phyloP scores from a whole-genome alignment of 1,284 basidiomycete genomes.

The Vanrija humicola region DNA sequence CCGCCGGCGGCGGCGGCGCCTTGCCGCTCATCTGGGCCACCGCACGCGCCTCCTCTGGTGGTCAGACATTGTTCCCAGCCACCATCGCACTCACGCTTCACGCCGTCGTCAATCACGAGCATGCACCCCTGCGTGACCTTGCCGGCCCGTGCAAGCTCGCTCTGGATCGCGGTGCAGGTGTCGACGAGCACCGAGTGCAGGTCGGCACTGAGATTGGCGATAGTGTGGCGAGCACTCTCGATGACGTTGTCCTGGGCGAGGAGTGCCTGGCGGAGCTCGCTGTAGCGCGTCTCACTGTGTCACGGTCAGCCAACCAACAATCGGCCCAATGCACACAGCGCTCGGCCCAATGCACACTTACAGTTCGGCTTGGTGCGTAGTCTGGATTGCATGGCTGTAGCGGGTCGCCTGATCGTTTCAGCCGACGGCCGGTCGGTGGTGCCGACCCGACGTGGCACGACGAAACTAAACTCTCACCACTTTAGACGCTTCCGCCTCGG shows the following conservation, averaged over 20 bases:
- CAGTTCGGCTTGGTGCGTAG: slow-evolving; percentile 3
- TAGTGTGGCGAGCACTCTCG: background rate
- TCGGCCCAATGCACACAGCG: background rate
- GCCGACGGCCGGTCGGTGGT: too few species aligned
- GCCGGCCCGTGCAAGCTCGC: background rate
- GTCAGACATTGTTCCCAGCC: background rate
- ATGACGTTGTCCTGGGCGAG: slow-evolving; percentile 2
- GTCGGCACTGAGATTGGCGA: background rate
- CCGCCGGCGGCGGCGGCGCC: too few species aligned
- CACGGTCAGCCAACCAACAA: background rate
- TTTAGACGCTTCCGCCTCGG: too few species aligned
- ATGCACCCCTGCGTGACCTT: background rate
- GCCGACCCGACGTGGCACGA: too few species aligned
- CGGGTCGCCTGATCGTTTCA: too few species aligned
- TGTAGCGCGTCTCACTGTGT: slow-evolving; percentile 3
- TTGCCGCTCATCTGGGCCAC: background rate
- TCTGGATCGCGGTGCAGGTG: background rate
- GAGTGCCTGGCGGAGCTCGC: background rate
- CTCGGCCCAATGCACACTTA: background rate
- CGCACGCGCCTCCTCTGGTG: background rate
- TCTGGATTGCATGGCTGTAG: slow-evolving; percentile 3
- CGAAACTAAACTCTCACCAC: too few species aligned
- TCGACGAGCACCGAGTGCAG: background rate
- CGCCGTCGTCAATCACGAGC: background rate
- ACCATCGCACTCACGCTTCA: background rate